Evolutionary conservation across 2,329 filamentous ascomycete species (phyloP), one percentile per base, ranked within the genome.

Genomic region (Talaromyces sp.): DNA sequence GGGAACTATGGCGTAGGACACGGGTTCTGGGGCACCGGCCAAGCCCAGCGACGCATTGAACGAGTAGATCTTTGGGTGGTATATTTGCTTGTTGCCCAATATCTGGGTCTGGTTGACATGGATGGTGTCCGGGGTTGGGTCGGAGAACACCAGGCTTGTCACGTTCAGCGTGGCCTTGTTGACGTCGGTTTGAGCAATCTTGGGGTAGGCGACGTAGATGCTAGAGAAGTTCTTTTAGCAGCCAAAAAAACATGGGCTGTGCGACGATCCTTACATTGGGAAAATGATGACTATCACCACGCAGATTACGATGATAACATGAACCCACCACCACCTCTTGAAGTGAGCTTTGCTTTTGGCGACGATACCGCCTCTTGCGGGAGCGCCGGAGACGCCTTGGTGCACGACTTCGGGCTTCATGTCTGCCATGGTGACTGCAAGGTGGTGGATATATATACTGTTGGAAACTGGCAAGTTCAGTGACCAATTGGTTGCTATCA

Each of bases 131-230:
- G 81, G 70, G 0, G 75, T 73, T 7, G 85, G 83, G 14, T 82
- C 69, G 17, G 75, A 77, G 63, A 86, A 81, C 43, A 77, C 66
- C 68, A 85, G 77, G n/a, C 74, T 71, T 1, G 75, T 80, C 62
- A 86, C 76, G 31, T 78, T 72, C 27, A 87, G 71, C 3, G 73
- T 78, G 1, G 84, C 81, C 32, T 77, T 71, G 65, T 84, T 78
- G 66, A 87, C 78, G 56, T 80, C 79, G 46, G 70, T 61, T 66
- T 86, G 84, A 35, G 84, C 84, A 60, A 83, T 84, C 32, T 81
- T 78, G 19, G 84, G 84, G 66, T 86, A 84, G 3, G 71, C 84
- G 56, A 86, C 84, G 66, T 81, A 87, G 53, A 86, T 77, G 43
- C 82, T 84, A 64, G 29, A n/a, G 19, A 13, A 4, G 11, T 49